Percentiles rank a stretch among this genome's conserved stretches.
Evolutionary conservation across 805 yeast genomes (phyloP).

Genomic region (Metschnikowia lachancei): DNA sequence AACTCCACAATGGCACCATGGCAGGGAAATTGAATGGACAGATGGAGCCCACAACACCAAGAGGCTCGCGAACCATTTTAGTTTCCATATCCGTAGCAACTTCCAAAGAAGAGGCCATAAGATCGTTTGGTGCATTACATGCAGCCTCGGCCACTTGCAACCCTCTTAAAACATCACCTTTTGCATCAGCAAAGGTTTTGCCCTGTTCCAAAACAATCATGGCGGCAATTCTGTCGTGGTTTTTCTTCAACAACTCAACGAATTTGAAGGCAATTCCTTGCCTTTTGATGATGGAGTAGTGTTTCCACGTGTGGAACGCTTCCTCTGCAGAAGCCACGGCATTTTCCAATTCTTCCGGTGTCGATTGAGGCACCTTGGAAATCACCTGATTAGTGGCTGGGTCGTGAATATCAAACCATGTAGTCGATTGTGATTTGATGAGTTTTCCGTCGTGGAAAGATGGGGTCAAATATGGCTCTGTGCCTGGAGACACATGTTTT

Average conservation of each 20-base stretch:
- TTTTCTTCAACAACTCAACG: slow-evolving; percentile 58
- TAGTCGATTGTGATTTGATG: slow-evolving; percentile 45
- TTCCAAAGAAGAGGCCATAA: slow-evolving; percentile 61
- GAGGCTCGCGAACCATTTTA: slow-evolving; percentile 68
- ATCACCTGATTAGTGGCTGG: slow-evolving; percentile 72
- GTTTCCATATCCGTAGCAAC: slow-evolving; percentile 77
- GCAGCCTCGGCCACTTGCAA: slow-evolving; percentile 78
- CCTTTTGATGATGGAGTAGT: slow-evolving; percentile 57
- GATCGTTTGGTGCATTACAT: slow-evolving; percentile 60
- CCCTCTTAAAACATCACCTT: slow-evolving; percentile 72
- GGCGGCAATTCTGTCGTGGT: slow-evolving; percentile 67
- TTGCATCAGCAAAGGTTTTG: slow-evolving; percentile 70
- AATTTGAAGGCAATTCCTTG: slow-evolving; percentile 71
- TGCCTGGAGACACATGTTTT: slow-evolving; percentile 33
- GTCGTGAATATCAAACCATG: slow-evolving; percentile 68
- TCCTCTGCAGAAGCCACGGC: slow-evolving; percentile 64
- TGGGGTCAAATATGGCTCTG: slow-evolving; percentile 50
- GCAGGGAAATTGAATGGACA: slow-evolving; percentile 85
- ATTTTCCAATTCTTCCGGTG: slow-evolving; percentile 59
- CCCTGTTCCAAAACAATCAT: slow-evolving; percentile 54
- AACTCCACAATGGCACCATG: slow-evolving; percentile 69
- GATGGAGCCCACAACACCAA: slow-evolving; percentile 75
- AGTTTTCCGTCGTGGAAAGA: slow-evolving; percentile 51
- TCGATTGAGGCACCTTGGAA: slow-evolving; percentile 68
- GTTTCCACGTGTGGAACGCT: slow-evolving; percentile 60